These are phyloP conservation scores for Phyllostachys edulis DNA, from an alignment of 176 grass and related monocot species.

Conservation along the genomic window DNA sequence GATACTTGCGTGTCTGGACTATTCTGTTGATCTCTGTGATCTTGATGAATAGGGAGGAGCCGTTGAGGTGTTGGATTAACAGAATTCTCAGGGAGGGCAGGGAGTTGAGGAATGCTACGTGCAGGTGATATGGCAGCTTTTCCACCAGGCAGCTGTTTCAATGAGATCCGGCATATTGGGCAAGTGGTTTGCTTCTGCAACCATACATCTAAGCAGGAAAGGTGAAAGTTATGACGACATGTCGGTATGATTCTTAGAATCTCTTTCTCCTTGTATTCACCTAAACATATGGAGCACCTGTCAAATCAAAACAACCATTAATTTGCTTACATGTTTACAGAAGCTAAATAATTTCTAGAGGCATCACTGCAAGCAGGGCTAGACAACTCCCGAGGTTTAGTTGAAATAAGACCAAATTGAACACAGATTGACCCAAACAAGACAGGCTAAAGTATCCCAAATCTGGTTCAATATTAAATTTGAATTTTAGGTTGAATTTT, in stretches of 20 bases:
- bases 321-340: neutral
- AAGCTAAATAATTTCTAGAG: neutral
- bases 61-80: constrained; percentile 30
- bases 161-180: constrained; percentile 72
- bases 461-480: neutral
- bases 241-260: constrained; percentile 65
- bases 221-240: constrained; percentile 74
- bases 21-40: constrained; percentile 26
- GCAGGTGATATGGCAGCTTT: constrained; percentile 34
- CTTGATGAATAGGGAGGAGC: constrained; percentile 27
- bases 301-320: constrained; percentile 18
- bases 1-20: constrained; percentile 23
- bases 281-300: constrained; percentile 94
- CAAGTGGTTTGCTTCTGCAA: constrained; percentile 77
- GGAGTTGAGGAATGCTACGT: constrained; percentile 26
- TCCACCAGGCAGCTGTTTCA: constrained; percentile 48
- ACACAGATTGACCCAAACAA: neutral
- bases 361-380: neutral
- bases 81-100: constrained; percentile 21
- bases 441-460: neutral
- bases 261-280: constrained; percentile 78
- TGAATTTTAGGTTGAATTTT: neutral
- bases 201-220: constrained; percentile 78
- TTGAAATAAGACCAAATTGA: neutral
- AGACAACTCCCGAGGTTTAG: neutral